Percentiles rank a stretch among this genome's conserved stretches.
phyloP scores from a whole-genome alignment of 257 asterid genomes.

The Petunia axillaris region DNA sequence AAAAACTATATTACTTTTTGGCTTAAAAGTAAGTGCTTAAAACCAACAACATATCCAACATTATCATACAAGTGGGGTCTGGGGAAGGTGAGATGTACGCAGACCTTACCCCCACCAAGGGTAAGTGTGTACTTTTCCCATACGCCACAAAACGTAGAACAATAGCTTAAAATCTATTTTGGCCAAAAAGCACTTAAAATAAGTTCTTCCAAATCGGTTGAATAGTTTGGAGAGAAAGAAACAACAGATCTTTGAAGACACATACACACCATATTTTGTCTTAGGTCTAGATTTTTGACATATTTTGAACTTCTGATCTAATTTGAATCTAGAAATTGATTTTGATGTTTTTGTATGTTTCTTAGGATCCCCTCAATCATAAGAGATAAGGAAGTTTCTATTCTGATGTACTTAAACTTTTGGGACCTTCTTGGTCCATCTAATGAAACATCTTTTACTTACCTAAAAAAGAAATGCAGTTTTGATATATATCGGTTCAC shows the following conservation, averaged over 20 bases:
- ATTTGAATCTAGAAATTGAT: not conserved
- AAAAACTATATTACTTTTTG: too few relatives aligned
- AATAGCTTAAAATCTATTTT: too few relatives aligned
- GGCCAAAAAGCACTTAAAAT: too few relatives aligned
- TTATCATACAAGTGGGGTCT: too few relatives aligned
- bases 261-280: not conserved
- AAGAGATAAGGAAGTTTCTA: not conserved
- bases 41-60: too few relatives aligned
- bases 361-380: not conserved
- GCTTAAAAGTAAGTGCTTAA: too few relatives aligned
- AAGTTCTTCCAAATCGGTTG: not conserved
- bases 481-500: not conserved
- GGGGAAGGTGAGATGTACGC: too few relatives aligned
- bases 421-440: conserved; percentile 15
- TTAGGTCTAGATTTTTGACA: conserved; percentile 16
- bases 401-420: conserved; percentile 6
- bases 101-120: too few relatives aligned
- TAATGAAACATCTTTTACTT: conserved; percentile 15
- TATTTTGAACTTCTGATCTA: not conserved
- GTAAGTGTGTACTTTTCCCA: too few relatives aligned
- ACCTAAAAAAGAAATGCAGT: not conserved
- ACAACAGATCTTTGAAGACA: not conserved
- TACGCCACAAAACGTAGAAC: too few relatives aligned
- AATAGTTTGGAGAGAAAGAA: conserved; percentile 10
- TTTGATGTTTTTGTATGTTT: not conserved